A percentile compares a stretch with the other conserved stretches of the same genome.
These are phyloP conservation scores for Chenopodium suecicum DNA, from an alignment of 148 eudicot genomes.

Conservation along the genomic window DNA sequence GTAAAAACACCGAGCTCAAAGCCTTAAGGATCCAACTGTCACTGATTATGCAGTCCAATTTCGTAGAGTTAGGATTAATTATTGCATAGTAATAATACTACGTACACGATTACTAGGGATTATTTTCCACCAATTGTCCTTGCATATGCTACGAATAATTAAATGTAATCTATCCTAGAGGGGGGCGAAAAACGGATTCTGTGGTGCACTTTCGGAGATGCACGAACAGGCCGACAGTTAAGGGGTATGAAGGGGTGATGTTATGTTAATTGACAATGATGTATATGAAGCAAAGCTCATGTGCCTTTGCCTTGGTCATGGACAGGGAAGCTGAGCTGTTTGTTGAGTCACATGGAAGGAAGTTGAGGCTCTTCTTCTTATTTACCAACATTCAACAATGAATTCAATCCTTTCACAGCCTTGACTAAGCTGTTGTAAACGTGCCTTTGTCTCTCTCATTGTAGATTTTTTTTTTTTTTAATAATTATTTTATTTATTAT, in stretches of 20 bases:
- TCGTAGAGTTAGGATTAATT: background rate
- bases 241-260: background rate
- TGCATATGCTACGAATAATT: background rate
- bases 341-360: conserved; percentile 30
- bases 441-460: conserved; percentile 20
- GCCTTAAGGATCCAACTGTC: background rate
- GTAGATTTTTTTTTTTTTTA: conserved; percentile 15
- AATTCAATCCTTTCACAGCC: conserved; percentile 5
- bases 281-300: conserved; percentile 24
- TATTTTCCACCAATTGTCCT: background rate
- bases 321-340: conserved; percentile 36
- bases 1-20: too few species aligned
- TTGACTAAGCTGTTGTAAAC: conserved; percentile 26
- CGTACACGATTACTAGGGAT: background rate
- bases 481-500: background rate
- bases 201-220: background rate
- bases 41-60: background rate
- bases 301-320: conserved; percentile 28
- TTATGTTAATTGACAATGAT: background rate
- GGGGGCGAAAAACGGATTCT: background rate
- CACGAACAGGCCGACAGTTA: background rate
- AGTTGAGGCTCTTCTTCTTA: background rate
- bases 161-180: background rate
- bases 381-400: background rate
- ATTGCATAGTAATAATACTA: background rate